Base-by-base conservation (phyloP, 1,139 yeast genomes). In the Lodderomyces pseudojiufengensis region DNA sequence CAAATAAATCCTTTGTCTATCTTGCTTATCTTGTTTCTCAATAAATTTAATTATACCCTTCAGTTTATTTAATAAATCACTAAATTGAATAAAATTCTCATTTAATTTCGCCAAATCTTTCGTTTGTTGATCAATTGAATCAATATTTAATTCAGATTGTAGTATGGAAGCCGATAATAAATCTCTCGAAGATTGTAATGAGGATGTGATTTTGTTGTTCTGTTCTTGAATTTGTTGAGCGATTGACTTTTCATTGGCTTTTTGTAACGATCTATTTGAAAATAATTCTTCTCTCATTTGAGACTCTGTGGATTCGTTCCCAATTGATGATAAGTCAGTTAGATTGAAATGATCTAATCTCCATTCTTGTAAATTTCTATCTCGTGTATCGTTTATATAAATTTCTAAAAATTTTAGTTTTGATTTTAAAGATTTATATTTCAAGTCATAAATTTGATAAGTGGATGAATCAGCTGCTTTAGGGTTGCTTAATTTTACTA, bases 11-110 rank as follows among this genome's bases (percentile, higher is more conserved):
- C 77, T 61, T 33, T 73, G 63, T 35, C 84, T 67, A 49, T 84
- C 92, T 43, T 70, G 61, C 38, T 70, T 65, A 48, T 84, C 87
- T 35, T 85, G 84, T 49, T 77, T 77, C 48, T 82, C 86, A 37
- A 83, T 76, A 40, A 79, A 73, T 44, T 69, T 66, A 29, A 83
- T 84, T 31, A 83, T 69, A 29, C 70, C 67, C 37, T 65, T 69
- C 1, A 85, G 77, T 31, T 73, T 76, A 36, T 64, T 60, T 36
- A 84, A 61, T 35, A 82, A 56, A 38, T 69, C 70, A 33, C 78
- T 76, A 45, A 81, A 78, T 30, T 73, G 69, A 2, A 70, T 57
- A 48, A 77, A 78, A 41, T 68, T 70, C 28, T 70, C 70, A 37
- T 78, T 73, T 42, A 81, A 63, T 23, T 61, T 59, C 6, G 57